A percentile compares a stretch with the other conserved stretches of the same genome.
Evolutionary conservation across 2,329 filamentous ascomycete species (phyloP).

Genomic region (Leptosphaerulina australis): DNA sequence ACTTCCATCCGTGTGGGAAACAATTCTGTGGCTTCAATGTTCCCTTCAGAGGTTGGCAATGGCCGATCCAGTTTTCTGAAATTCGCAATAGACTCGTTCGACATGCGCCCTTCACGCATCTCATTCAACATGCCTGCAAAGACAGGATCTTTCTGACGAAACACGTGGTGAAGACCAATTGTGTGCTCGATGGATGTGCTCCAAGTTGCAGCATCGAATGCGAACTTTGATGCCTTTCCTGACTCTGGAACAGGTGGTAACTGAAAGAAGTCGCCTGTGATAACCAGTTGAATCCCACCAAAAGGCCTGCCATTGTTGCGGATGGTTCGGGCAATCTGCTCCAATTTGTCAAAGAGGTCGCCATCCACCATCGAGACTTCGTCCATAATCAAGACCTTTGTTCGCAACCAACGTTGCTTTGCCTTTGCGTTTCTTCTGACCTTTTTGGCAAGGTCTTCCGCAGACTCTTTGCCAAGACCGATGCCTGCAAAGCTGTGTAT

Average conservation of each 20-base stretch:
- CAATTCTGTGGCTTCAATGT: constrained; percentile 85
- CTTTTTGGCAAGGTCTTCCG: constrained; percentile 82
- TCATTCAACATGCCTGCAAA: constrained; percentile 98
- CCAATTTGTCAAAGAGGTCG: constrained; percentile 94
- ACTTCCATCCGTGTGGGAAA: constrained; percentile 92
- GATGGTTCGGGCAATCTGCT: constrained; percentile 81
- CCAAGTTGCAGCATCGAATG: constrained; percentile 93
- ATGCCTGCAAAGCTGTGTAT: constrained; percentile 96
- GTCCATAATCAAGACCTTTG: constrained; percentile 87
- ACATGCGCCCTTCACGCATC: constrained; percentile 88
- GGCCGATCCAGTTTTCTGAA: constrained; percentile 77
- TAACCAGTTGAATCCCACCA: constrained; percentile 92
- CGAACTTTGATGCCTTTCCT: constrained; percentile 78
- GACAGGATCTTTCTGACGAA: constrained; percentile 87
- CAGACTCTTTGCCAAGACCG: constrained; percentile 89
- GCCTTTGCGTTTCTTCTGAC: constrained; percentile 88
- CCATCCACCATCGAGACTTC: constrained; percentile 99
- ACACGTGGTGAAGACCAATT: constrained; percentile 92
- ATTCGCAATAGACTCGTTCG: constrained; percentile 72
- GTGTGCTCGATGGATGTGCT: constrained; percentile 91
- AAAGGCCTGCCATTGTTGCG: constrained; percentile 92
- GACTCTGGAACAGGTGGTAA: constrained; percentile 88
- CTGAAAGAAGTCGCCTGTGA: constrained; percentile 98
- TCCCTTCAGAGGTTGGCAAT: constrained; percentile 66
- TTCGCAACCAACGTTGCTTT: constrained; percentile 84